Base-by-base conservation (phyloP, 257 asterid genomes). In the Primulina tabacum region DNA sequence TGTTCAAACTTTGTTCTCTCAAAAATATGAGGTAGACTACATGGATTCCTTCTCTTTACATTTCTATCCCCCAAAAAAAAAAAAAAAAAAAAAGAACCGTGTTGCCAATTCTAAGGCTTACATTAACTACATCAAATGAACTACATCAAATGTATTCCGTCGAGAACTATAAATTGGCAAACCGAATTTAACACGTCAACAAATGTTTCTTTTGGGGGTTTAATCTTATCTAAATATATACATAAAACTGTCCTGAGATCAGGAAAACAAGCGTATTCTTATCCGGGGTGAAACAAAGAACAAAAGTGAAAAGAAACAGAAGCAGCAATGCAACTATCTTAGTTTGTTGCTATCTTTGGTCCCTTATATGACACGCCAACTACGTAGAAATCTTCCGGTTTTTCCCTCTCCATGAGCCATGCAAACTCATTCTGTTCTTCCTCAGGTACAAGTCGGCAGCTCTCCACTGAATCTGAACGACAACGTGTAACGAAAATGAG, bases 401-500 rank as follows among this genome's bases (percentile, higher is more conserved):
- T 83, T 43, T 88, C 98, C 79, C 88, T 83, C 77, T 90, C 96
- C 83, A 77, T 74, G 55, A 92, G 93, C 98, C 96, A 92, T 53
- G 87, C 92, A 62, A 84, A 83, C 0, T 73, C 77, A 8, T 78
- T 90, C 53, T 69, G 61, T 55, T 79, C 82, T 62, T 77, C 85
- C 62, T 68, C 85, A 0, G 69, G 24, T 62, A 71, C 77, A 50
- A 50, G 8, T 5, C 5, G 73, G 57, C 38, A 67, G 1, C 76
- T 81, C 32, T 68, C 80, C 14, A 35, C 95, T 87, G 86, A 17
- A 65, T 17, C 11, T 56, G 20, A 28, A 18, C 11, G 21, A 30
- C 30, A 14, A 50, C 3, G 14, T 35, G 17, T 60, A 38, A 50
- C 64, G 16, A 29, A 6, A 33, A 24, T 67, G 68, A 67, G 62